Percentiles rank a stretch among this genome's conserved stretches.
These are phyloP conservation scores for Sequoia sempervirens DNA, from an alignment of 75 land plant species.

Conservation along the genomic window DNA sequence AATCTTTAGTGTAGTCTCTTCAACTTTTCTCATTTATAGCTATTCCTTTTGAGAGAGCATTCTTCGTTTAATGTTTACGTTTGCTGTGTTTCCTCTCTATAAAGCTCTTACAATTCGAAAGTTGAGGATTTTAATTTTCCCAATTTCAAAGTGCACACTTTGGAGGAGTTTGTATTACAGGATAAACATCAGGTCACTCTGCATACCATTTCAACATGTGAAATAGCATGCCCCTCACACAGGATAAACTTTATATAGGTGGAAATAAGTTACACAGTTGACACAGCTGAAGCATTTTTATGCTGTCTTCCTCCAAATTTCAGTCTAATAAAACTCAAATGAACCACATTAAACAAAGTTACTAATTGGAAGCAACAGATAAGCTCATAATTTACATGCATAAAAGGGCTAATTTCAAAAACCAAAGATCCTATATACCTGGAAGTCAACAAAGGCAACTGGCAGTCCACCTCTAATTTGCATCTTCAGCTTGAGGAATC, in stretches of 20 bases:
- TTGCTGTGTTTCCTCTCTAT: background rate
- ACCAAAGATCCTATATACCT: conserved; percentile 31
- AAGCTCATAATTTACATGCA: conserved; percentile 1
- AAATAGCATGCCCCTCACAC: background rate
- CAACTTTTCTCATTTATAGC: background rate
- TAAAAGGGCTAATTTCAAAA: background rate
- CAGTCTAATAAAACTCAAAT: background rate
- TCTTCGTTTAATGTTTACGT: background rate
- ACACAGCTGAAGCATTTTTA: background rate
- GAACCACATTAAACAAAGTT: background rate
- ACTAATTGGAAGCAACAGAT: background rate
- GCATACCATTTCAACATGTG: background rate
- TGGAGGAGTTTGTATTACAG: background rate
- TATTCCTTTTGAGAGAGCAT: background rate
- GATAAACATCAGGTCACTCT: background rate
- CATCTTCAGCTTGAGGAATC: conserved; percentile 74
- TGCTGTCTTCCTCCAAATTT: background rate
- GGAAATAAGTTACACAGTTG: background rate
- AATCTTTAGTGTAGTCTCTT: background rate
- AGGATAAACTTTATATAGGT: background rate
- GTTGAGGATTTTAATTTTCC: background rate
- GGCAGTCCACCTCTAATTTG: conserved; percentile 75
- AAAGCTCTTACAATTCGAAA: background rate
- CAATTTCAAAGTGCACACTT: background rate
- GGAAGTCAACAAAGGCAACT: conserved; percentile 92